These are phyloP conservation scores for Pestalotiopsis sp. DNA, from an alignment of 2,329 filamentous ascomycete genomes.

Conservation along the genomic window DNA sequence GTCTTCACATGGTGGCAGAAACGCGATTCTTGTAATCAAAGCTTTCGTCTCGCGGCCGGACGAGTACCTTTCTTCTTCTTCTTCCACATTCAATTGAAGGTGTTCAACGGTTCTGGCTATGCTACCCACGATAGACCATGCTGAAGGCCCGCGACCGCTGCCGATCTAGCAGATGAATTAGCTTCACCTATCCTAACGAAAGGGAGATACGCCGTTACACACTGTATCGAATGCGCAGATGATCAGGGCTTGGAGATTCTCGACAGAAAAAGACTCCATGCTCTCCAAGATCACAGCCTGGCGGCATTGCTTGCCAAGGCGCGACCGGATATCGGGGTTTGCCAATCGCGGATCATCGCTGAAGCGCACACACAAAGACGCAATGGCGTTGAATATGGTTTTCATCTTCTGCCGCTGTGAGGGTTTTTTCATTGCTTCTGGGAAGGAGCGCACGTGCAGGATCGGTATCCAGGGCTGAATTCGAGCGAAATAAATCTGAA, in stretches of 20 bases:
- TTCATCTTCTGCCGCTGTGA: conserved; percentile 26
- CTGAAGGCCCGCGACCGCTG: conserved; percentile 30
- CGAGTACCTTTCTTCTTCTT: conserved; percentile 25
- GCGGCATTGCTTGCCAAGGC: conserved; percentile 25
- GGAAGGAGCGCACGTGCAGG: conserved; percentile 35
- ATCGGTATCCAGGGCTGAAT: conserved; percentile 45
- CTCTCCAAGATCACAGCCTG: conserved; percentile 34
- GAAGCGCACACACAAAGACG: conserved; percentile 30
- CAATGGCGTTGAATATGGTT: conserved; percentile 38
- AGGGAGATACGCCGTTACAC: conserved; percentile 10
- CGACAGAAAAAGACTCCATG: conserved; percentile 35
- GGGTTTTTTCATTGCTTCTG: conserved; percentile 25
- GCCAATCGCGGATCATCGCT: conserved; percentile 29
- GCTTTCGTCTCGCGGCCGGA: conserved; percentile 31
- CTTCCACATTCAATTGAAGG: conserved; percentile 36
- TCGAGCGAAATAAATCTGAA: conserved; percentile 38
- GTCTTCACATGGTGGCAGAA: conserved; percentile 30
- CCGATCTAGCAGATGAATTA: conserved; percentile 32
- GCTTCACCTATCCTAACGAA: not conserved
- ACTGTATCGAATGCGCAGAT: conserved; percentile 41
- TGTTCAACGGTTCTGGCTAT: conserved; percentile 40
- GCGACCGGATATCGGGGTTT: conserved; percentile 23
- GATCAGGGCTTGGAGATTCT: conserved; percentile 38
- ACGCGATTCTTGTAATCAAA: conserved; percentile 29
- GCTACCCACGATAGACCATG: conserved; percentile 39